Base-by-base conservation (phyloP, 352 stramenopile genomes). In the Globisporangium barbulae region DNA sequence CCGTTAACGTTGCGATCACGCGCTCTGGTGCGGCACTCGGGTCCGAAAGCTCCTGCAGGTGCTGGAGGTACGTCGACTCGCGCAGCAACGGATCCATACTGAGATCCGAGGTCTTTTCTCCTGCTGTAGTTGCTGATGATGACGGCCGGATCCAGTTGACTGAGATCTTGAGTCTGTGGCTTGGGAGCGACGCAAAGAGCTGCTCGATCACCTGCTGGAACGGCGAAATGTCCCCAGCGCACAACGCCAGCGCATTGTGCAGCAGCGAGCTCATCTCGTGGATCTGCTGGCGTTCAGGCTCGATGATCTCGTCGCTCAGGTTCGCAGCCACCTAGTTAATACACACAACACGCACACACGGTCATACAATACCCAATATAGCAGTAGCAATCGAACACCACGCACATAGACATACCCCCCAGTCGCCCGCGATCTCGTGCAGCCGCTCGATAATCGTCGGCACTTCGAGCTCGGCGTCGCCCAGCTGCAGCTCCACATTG, bases 151-250 rank as follows among this genome's bases (percentile, higher is more conserved):
- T 66, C 83, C 78, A 91, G n/a, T 67, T 68, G 17, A 69, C 74
- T 0, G 80, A 75, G 15, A 91, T 42, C 25, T 69, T 30, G 28
- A 91, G 59, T 41, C 64, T 75, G 31, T 79, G 65, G 4, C 62
- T 47, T 1, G 69, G 57, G 2, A 82, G 47, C 2, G 68, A 72
- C 13, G 61, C 70, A 55, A 91, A 86, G 0, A 89, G 31, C 59
- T 86, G 73, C 62, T 88, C 76, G 1, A 88, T 12, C 2, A 84
- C 76, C n/a, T 90, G 72, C 37, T 83, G 74, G 55, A 89, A 90
- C 45, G 81, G 67, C 59, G 54, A 72, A 53, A 88, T 41, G 45
- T 81, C 75, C 0, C 55, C 49, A 13, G 67, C 63, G 35, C 70
- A 76, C 12, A 61, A 53, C 0, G n/a, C 19, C 21, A 90, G 63